These are phyloP conservation scores for Penicillium turbatum DNA, from an alignment of 495 filamentous ascomycete species.

Conservation along the genomic window DNA sequence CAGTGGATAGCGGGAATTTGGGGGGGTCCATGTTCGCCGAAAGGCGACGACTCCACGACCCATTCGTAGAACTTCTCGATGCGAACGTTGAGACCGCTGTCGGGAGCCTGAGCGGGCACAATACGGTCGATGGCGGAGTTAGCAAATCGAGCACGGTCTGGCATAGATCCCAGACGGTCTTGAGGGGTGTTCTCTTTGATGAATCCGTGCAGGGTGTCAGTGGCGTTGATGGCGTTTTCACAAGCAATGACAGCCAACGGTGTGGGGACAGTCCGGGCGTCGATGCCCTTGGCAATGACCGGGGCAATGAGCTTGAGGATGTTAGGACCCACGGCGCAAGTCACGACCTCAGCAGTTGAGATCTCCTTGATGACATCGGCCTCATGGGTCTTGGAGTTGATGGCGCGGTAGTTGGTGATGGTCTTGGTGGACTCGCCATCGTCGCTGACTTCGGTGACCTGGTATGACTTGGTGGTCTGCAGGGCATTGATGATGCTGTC, in stretches of 20 bases:
- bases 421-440: conserved; percentile 75
- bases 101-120: conserved; percentile 77
- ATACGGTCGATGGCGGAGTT: conserved; percentile 98
- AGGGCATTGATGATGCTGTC: conserved; percentile 71
- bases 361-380: conserved; percentile 78
- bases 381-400: conserved; percentile 86
- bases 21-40: conserved; percentile 59
- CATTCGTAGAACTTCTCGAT: conserved; percentile 99
- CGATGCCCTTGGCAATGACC: conserved; percentile 86
- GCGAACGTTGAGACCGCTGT: conserved; percentile 79
- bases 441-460: conserved; percentile 86
- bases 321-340: conserved; percentile 93
- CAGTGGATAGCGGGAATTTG: conserved; percentile 83
- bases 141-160: conserved; percentile 72
- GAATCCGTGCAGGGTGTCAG: conserved; percentile 72
- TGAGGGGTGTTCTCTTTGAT: conserved; percentile 71
- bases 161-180: conserved; percentile 55
- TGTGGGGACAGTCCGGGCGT: conserved; percentile 60
- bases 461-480: conserved; percentile 70
- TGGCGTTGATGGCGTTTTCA: conserved; percentile 93
- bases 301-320: conserved; percentile 95
- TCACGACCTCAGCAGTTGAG: conserved; percentile 79
- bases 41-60: conserved; percentile 86
- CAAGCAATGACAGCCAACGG: conserved; percentile 92
- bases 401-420: conserved; percentile 91